These are phyloP conservation scores for Cryphonectria parasitica DNA, from an alignment of 2,329 filamentous ascomycete species.

Conservation along the genomic window DNA sequence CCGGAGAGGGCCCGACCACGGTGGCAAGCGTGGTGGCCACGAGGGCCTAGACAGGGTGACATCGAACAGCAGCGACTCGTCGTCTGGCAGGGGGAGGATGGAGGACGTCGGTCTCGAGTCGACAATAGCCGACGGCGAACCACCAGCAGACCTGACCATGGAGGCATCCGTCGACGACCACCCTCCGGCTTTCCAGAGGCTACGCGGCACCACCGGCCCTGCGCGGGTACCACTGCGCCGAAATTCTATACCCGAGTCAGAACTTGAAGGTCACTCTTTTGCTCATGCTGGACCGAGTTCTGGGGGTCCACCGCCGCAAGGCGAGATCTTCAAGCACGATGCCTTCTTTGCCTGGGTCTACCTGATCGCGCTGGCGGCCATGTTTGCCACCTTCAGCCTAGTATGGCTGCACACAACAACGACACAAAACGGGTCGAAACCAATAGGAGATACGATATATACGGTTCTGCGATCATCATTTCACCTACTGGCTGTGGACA, in stretches of 20 bases:
- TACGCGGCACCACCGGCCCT: slow-evolving; percentile 47
- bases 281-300: slow-evolving; percentile 43
- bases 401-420: slow-evolving; percentile 87
- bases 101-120: slow-evolving; percentile 86
- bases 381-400: slow-evolving; percentile 87
- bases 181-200: slow-evolving; percentile 66
- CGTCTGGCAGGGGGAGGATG: slow-evolving; percentile 64
- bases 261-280: slow-evolving; percentile 42
- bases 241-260: slow-evolving; percentile 50
- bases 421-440: slow-evolving; percentile 66
- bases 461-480: slow-evolving; percentile 85
- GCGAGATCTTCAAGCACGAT: slow-evolving; percentile 80
- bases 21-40: slow-evolving; percentile 35
- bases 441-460: slow-evolving; percentile 92
- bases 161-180: slow-evolving; percentile 57
- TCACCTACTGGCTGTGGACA: slow-evolving; percentile 88
- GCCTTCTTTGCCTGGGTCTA: slow-evolving; percentile 91
- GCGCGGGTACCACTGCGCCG: slow-evolving; percentile 46
- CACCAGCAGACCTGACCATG: slow-evolving; percentile 62
- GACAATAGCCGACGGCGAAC: slow-evolving; percentile 61
- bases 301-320: slow-evolving; percentile 49
- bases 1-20: slow-evolving; percentile 34
- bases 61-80: slow-evolving; percentile 37
- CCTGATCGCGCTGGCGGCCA: slow-evolving; percentile 78
- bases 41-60: slow-evolving; percentile 50